A percentile compares a stretch with the other conserved stretches of the same genome.
Conservation (phyloP, 441 rosid genomes). For the Populus hybrid region DNA sequence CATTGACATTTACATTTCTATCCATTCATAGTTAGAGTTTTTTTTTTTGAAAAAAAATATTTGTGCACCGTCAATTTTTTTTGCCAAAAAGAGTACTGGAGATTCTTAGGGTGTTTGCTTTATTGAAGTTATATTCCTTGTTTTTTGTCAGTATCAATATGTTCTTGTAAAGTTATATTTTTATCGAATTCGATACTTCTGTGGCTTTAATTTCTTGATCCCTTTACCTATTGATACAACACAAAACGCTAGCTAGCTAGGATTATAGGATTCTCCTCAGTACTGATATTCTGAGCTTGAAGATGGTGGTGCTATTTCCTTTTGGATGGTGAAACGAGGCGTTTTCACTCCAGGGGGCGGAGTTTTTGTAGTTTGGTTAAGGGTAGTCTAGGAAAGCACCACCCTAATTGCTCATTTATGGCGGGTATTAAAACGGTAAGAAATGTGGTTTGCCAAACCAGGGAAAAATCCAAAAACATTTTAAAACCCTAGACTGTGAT, state of each 20-base stretch:
- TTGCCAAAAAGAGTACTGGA: neutral
- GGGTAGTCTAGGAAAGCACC: slow-evolving; percentile 39
- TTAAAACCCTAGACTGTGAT: slow-evolving; percentile 34
- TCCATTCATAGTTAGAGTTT: neutral
- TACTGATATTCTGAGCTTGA: neutral
- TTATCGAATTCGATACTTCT: neutral
- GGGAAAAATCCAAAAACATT: slow-evolving; percentile 50
- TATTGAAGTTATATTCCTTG: neutral
- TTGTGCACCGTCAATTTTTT: too few relatives aligned
- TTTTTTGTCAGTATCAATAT: neutral
- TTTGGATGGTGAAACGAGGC: neutral
- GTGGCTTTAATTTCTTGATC: too few relatives aligned
- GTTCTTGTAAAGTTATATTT: neutral
- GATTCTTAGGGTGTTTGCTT: neutral
- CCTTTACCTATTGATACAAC: neutral
- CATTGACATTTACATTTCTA: neutral
- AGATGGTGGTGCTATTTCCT: neutral
- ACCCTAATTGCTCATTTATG: slow-evolving; percentile 46
- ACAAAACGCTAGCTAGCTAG: neutral
- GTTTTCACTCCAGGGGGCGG: neutral
- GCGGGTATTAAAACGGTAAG: slow-evolving; percentile 43
- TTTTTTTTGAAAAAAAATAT: neutral
- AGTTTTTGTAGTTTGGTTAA: slow-evolving; percentile 7
- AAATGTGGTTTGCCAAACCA: slow-evolving; percentile 51
- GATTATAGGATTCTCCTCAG: neutral